Percentiles rank a stretch among this genome's conserved stretches.
Conservation (phyloP, 495 filamentous ascomycete species). For the Neurospora cerealis region DNA sequence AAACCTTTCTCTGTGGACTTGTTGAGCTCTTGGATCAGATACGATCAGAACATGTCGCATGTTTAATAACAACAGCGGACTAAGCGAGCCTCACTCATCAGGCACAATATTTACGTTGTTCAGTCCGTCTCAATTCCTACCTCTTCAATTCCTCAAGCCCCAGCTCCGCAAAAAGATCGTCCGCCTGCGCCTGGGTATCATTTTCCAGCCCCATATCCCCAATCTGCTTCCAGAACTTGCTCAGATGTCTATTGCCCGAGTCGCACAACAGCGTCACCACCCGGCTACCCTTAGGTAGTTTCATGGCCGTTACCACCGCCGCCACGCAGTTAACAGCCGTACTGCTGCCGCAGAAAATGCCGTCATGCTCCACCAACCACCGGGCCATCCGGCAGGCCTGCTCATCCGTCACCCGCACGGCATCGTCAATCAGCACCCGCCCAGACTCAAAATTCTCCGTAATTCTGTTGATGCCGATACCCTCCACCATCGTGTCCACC, state of each 20-base stretch:
- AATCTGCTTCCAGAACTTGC: constrained; percentile 84
- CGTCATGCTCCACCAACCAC: constrained; percentile 93
- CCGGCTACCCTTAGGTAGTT: constrained; percentile 54
- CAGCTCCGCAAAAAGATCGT: constrained; percentile 26
- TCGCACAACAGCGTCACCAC: constrained; percentile 93
- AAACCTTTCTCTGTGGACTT: background rate
- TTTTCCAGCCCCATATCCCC: constrained; percentile 55
- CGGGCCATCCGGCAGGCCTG: constrained; percentile 89
- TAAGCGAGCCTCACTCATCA: background rate
- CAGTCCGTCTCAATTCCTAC: background rate
- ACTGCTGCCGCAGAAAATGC: constrained; percentile 87
- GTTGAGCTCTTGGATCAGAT: background rate
- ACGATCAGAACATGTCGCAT: background rate
- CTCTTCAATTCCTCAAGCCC: constrained; percentile 18
- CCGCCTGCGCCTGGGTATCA: constrained; percentile 6
- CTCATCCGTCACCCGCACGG: constrained; percentile 80
- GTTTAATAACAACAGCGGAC: background rate
- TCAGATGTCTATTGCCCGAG: constrained; percentile 80
- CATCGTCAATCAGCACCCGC: constrained; percentile 74
- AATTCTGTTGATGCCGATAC: constrained; percentile 86
- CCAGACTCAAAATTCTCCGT: constrained; percentile 89
- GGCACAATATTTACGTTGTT: background rate
- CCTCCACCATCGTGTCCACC: constrained; percentile 93
- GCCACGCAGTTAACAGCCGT: constrained; percentile 95
- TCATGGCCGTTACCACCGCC: constrained; percentile 67